Base-by-base conservation (phyloP, 2,329 filamentous ascomycete species). In the Penicillium sp. region DNA sequence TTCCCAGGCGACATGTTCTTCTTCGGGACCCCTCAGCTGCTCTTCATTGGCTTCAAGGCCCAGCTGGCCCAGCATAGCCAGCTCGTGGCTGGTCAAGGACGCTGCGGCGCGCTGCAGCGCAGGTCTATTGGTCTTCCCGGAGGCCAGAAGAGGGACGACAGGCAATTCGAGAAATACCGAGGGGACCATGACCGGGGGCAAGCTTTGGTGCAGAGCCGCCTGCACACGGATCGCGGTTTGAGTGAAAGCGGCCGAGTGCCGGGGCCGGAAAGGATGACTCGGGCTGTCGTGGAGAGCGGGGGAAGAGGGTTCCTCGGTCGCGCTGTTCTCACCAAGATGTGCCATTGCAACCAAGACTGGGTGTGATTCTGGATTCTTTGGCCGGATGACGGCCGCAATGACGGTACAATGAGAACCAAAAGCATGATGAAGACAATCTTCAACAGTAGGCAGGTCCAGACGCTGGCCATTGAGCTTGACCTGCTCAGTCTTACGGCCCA, bases 401-500 rank as follows among this genome's bases (percentile, higher is more conserved):
- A 18, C 18, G 18, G 18, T 18, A 18, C 18, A 18, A 18, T 18
- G 18, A 18, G 18, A 18, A 18, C 18, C 18, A 18, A 18, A 18
- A 3, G 18, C 18, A 18, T 18, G 18, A 18, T 18, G 18, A 18
- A 18, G 18, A 18, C 18, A 18, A 18, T 18, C 18, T 3, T 18
- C 18, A 18, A 18, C 18, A 18, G 18, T 18, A 18, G 18, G 18
- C 25, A 41, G 39, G 18, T 41, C 39, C 18, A 41, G 26, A 13
- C 39, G 39, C 25, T 28, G 39, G 6, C 39, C 39, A 28, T 27
- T 24, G 5, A 41, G 39, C 39, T 41, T 41, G 39, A 41, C 25
- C 39, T 41, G 39, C 25, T 4, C 9, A 12, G 48, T 45, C 18
- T 51, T 51, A 2, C 49, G 49, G 4, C 32, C 45, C 1, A 45